Evolutionary conservation across 345 rosid genomes (phyloP), one percentile per base, ranked within the genome.

Genomic region (Dovyalis caffra): DNA sequence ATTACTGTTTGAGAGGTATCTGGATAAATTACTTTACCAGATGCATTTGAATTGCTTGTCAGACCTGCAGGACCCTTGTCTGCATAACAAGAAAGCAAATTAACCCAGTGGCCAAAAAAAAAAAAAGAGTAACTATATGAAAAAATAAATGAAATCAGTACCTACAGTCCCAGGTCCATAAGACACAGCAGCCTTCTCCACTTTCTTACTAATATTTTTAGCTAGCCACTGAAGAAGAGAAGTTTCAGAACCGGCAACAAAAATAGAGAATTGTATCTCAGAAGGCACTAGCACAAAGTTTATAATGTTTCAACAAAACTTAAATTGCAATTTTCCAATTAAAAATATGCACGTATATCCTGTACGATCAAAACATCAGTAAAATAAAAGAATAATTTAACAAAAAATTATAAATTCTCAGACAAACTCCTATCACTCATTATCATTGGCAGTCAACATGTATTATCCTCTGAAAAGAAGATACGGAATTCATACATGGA

Each of bases 1-100:
- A 89, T 74, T 53, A 82, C 88, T 94, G 89, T 90, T 72, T 85
- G 86, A 70, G 93, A 85, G 47, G 88, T 89, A 79, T 91, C 92
- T 76, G 97, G 92, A 80, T 78, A 86, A 76, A 83, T 74, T 65
- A 89, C 74, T 74, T 86, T 85, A 14, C 85, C 82, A 67, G 94
- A 86, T 74, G 77, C 61, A 66, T 75, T 77, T 69, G 87, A 80
- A 77, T 74, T 77, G 75, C 77, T 87, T 76, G 84, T 37, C 67
- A 74, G 53, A 58, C 76, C 82, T 8, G 82, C 79, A 82, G 80
- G 56, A 70, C 70, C 80, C 81, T 82, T 84, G 10, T 83, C 87
- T 85, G 78, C 71, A 75, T 34, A 20, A 58, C 73, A 11, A 35
- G 45, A 62, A 51, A 65, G 57, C 23, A 73, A 51, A 64, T 57